A percentile compares a stretch with the other conserved stretches of the same genome.
Evolutionary conservation across 2,329 filamentous ascomycete genomes (phyloP).

Genomic region (Nothophaeocryptopus gaeumannii): DNA sequence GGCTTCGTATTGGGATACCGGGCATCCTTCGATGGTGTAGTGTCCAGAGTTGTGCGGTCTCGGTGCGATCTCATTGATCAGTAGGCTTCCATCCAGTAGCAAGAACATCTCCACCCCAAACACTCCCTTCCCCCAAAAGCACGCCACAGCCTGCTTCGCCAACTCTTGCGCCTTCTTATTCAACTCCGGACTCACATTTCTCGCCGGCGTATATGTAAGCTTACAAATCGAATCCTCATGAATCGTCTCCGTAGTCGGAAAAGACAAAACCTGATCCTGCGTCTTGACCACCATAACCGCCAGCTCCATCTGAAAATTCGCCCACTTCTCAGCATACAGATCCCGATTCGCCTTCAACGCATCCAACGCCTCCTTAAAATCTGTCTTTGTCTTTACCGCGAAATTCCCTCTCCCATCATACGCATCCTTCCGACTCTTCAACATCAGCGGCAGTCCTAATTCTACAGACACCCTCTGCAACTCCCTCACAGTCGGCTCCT

Average conservation of each 20-base stretch:
- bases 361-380: slow-evolving; percentile 65
- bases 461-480: slow-evolving; percentile 61
- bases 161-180: slow-evolving; percentile 68
- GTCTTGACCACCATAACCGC: slow-evolving; percentile 95
- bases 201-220: slow-evolving; percentile 80
- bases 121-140: slow-evolving; percentile 82
- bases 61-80: slow-evolving; percentile 85
- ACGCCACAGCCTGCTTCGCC: slow-evolving; percentile 73
- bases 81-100: slow-evolving; percentile 64
- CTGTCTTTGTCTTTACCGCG: slow-evolving; percentile 57
- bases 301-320: slow-evolving; percentile 79
- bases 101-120: slow-evolving; percentile 98
- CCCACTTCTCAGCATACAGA: slow-evolving; percentile 88
- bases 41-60: slow-evolving; percentile 89
- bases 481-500: slow-evolving; percentile 57
- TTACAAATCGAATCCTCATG: slow-evolving; percentile 97
- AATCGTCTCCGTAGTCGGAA: slow-evolving; percentile 88
- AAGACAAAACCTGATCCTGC: slow-evolving; percentile 70
- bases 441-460: slow-evolving; percentile 83
- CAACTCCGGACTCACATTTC: slow-evolving; percentile 61
- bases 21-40: slow-evolving; percentile 89
- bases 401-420: slow-evolving; percentile 87
- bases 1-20: slow-evolving; percentile 86
- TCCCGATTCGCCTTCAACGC: slow-evolving; percentile 64
- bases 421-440: slow-evolving; percentile 85